Conservation (phyloP, 345 rosid species). For the Orychophragmus violaceus region DNA sequence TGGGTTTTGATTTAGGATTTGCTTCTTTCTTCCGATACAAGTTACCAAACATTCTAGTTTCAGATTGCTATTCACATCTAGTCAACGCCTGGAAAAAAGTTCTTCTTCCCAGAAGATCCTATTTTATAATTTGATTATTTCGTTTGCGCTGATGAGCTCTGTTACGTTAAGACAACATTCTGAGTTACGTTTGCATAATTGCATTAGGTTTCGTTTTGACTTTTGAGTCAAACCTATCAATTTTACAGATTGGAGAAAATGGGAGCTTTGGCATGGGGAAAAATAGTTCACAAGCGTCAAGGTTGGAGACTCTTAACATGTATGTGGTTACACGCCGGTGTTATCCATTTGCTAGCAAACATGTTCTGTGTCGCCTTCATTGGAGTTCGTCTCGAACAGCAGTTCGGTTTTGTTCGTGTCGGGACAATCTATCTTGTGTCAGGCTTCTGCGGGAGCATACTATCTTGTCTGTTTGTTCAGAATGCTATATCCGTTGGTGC, state of each 20-base stretch:
- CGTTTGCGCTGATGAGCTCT: not conserved
- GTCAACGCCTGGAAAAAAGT: not conserved
- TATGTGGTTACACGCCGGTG: constrained; percentile 93
- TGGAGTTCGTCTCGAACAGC: constrained; percentile 86
- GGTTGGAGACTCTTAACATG: constrained; percentile 87
- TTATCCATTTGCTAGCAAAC: constrained; percentile 72
- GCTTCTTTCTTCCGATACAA: not conserved
- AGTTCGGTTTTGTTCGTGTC: constrained; percentile 74
- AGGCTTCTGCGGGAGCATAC: constrained; percentile 76
- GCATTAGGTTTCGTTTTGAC: not conserved
- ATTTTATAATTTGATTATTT: not conserved
- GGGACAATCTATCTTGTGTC: constrained; percentile 66
- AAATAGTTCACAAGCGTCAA: constrained; percentile 57
- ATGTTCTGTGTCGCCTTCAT: constrained; percentile 71
- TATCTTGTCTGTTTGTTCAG: constrained; percentile 61
- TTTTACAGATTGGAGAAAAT: constrained; percentile 60
- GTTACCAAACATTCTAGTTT: not conserved
- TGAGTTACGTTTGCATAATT: not conserved
- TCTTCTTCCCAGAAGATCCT: not conserved
- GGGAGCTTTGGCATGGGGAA: constrained; percentile 72
- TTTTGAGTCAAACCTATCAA: not conserved
- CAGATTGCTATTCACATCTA: not conserved
- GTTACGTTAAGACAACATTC: not conserved
- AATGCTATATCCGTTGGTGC: constrained; percentile 91
- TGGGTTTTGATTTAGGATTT: not conserved